Base-by-base conservation (phyloP, 345 rosid species). In the Erucastrum elatum region DNA sequence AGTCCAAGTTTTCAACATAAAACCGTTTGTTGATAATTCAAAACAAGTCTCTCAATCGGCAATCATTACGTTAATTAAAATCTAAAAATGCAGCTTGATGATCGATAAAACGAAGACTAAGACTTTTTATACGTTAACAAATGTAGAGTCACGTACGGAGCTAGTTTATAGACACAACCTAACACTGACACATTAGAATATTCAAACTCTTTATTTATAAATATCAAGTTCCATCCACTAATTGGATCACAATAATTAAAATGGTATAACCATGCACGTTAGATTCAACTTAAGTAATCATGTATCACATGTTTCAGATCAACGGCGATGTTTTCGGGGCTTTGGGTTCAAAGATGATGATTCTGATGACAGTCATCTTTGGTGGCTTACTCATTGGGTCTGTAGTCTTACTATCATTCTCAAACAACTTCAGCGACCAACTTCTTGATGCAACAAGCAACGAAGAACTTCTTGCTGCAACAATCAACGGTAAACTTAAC, bases 241-340 rank as follows among this genome's bases (percentile, higher is more conserved):
- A 35, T 39, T 16, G 44, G 37, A 12, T 64, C 61, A 55, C 35
- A 64, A 55, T 13, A 55, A 58, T 21, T 21, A 13, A 64, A 58
- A 13, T 71, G 61, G 72, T 59, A 31, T n/a, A 44, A 30, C 46
- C 39, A 56, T 61, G 67, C 62, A 39, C 29, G 4, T 30, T 77
- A 77, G 51, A 44, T 31, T n/a, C 66, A 46, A 72, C 68, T 61
- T 26, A 79, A 61, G 60, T 68, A 70, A 73, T 37, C 35, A 79
- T 68, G 75, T 68, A 26, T 67, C 73, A 35, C 17, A 61, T 44
- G n/a, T 34, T 79, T 68, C 82, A 79, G 70, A 51, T 68, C 74
- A 67, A 78, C 46, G 29, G 65, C 15, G 75, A 73, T 34, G 70
- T 46, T 62, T 17, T 74, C 66, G 53, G 61, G 11, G 27, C 62